A percentile compares a stretch with the other conserved stretches of the same genome.
Evolutionary conservation across 2,329 filamentous ascomycete genomes (phyloP).

Genomic region (Aquanectria penicillioides): DNA sequence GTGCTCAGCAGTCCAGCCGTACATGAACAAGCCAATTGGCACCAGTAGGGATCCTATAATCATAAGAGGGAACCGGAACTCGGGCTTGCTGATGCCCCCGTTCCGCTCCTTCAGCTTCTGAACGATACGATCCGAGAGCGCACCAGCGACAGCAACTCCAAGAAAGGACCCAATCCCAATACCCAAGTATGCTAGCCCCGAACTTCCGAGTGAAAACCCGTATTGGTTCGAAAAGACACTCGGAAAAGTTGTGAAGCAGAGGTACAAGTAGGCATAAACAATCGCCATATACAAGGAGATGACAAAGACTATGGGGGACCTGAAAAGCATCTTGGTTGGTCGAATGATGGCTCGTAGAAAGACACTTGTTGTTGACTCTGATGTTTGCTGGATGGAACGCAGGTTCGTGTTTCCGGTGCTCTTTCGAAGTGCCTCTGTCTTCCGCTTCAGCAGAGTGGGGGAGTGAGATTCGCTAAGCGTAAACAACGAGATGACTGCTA

Average conservation of each 20-base stretch:
- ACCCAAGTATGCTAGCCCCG: constrained; percentile 60
- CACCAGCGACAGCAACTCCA: constrained; percentile 52
- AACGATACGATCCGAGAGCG: constrained; percentile 37
- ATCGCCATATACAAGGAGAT: constrained; percentile 64
- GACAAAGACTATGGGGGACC: constrained; percentile 59
- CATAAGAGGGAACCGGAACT: constrained; percentile 54
- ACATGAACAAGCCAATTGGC: constrained; percentile 60
- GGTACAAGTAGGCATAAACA: constrained; percentile 65
- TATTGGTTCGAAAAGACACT: constrained; percentile 55
- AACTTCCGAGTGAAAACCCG: constrained; percentile 55
- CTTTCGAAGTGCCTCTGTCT: constrained; percentile 51
- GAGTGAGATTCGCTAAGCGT: constrained; percentile 56
- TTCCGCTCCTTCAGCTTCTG: constrained; percentile 35
- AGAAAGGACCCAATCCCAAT: constrained; percentile 58
- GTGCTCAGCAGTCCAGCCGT: constrained; percentile 57
- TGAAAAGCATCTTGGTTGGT: constrained; percentile 64
- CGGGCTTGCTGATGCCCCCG: constrained; percentile 41
- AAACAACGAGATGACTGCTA: constrained; percentile 42
- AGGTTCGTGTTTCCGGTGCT: constrained; percentile 51
- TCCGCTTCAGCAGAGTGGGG: constrained; percentile 50
- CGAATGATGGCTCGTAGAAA: constrained; percentile 63
- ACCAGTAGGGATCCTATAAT: constrained; percentile 56
- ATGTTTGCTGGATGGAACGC: constrained; percentile 33
- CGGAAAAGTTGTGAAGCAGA: constrained; percentile 52
- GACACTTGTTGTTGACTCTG: constrained; percentile 25